Percentiles rank a stretch among this genome's conserved stretches.
Evolutionary conservation across 2,329 filamentous ascomycete species (phyloP).

Genomic region (Amphichorda felina): DNA sequence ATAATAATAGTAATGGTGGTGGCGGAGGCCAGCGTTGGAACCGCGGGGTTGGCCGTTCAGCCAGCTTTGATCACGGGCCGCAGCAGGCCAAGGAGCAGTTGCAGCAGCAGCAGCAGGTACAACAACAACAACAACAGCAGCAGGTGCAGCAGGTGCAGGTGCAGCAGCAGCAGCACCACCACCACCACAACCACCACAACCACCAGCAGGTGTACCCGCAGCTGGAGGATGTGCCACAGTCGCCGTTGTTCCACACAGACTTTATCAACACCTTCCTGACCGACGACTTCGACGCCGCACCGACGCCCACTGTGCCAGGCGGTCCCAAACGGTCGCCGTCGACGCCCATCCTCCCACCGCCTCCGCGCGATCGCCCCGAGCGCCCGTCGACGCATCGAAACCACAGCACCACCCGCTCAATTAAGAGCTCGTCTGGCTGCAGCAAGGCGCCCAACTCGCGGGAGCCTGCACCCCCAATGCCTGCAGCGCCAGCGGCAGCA

Average conservation of each 20-base stretch:
- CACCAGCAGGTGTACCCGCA: constrained; percentile 10
- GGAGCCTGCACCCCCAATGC: constrained; percentile 8
- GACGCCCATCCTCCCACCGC: constrained; percentile 26
- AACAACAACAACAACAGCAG: too few relatives aligned
- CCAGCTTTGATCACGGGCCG: constrained; percentile 55
- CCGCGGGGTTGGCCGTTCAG: constrained; percentile 45
- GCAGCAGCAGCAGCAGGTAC: constrained; percentile 13
- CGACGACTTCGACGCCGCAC: constrained; percentile 66
- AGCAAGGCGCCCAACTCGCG: constrained; percentile 13
- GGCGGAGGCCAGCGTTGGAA: constrained; percentile 3
- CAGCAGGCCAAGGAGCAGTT: constrained; percentile 9
- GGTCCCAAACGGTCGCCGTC: constrained; percentile 51
- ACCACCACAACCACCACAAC: too few relatives aligned
- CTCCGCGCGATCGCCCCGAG: constrained; percentile 25
- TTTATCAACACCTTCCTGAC: constrained; percentile 36
- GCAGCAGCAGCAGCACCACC: constrained; percentile 7
- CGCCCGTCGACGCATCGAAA: constrained; percentile 28
- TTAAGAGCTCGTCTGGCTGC: constrained; percentile 30
- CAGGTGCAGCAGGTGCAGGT: constrained; percentile 6
- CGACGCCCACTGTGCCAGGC: constrained; percentile 71
- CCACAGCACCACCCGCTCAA: constrained; percentile 43
- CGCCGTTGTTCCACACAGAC: constrained; percentile 35
- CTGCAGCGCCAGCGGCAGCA: constrained; percentile 10
- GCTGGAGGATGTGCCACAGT: constrained; percentile 13
- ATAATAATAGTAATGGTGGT: too few relatives aligned